These are phyloP conservation scores for Ceratobasidium sp. DNA, from an alignment of 1,284 basidiomycete species.

Conservation along the genomic window DNA sequence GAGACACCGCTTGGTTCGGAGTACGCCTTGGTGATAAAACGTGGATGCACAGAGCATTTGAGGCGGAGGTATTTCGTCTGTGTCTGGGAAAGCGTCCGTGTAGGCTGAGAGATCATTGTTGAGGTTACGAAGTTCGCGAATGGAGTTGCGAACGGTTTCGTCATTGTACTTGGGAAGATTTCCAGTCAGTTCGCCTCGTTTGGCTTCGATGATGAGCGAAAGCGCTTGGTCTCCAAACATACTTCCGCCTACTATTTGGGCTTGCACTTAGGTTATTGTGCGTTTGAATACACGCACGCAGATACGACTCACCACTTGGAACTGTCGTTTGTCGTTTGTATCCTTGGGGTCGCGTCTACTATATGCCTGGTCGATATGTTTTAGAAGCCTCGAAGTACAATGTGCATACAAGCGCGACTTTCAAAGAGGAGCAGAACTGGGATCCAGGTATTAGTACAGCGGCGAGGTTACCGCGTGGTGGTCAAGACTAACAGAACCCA, in stretches of 20 bases:
- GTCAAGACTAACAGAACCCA: too few species aligned
- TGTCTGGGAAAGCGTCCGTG: constrained; percentile 51
- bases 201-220: constrained; percentile 85
- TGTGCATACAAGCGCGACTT: too few species aligned
- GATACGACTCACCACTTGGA: neutral
- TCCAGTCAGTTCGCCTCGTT: constrained; percentile 80
- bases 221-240: constrained; percentile 82
- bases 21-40: constrained; percentile 85
- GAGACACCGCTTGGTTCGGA: constrained; percentile 91
- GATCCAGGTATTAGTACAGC: too few species aligned
- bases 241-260: constrained; percentile 1
- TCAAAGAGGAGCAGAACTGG: too few species aligned
- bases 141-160: constrained; percentile 80
- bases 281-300: neutral
- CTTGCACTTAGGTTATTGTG: neutral
- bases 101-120: constrained; percentile 64
- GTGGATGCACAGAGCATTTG: constrained; percentile 71
- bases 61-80: constrained; percentile 50
- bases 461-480: too few species aligned
- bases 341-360: too few species aligned
- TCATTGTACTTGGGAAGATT: constrained; percentile 93
- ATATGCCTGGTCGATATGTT: too few species aligned
- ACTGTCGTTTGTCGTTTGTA: too few species aligned
- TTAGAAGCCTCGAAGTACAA: too few species aligned
- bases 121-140: constrained; percentile 91